Base-by-base conservation (phyloP, 352 stramenopile genomes). In the Globisporangium uncinulatum region DNA sequence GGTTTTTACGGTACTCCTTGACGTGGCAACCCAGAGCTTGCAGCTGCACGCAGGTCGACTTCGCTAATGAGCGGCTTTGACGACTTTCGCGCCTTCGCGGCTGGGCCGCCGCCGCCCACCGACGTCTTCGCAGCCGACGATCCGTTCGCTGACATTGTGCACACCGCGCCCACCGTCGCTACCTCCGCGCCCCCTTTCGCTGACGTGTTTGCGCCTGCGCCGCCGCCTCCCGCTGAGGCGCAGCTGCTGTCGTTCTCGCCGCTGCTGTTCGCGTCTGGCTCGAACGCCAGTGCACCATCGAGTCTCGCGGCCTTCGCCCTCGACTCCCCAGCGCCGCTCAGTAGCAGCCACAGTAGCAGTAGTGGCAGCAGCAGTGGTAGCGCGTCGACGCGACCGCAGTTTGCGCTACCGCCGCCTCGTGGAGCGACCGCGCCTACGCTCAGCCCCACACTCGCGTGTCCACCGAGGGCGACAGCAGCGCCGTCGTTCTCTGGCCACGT, bases 1-100 rank as follows among this genome's bases (percentile, higher is more conserved):
- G 24, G 24, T 29, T 29, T 29, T 29, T 29, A 29, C 24, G 24
- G 24, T 29, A 29, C 24, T 39, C 7, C 34, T 39, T 39, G 34
- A 39, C 34, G 34, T 39, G 34, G 34, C 34, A 39, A 39, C 6
- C n/a, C n/a, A n/a, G n/a, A n/a, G n/a, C n/a, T n/a, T n/a, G n/a
- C n/a, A n/a, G n/a, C n/a, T n/a, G n/a, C n/a, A n/a, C n/a, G n/a
- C n/a, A 32, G 11, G 10, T 19, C 14, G 11, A 24, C 24, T 29
- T 17, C 4, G 42, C 14, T 6, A 29, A 55, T 41, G 66, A 56
- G 19, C 34, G 50, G 51, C 39, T 53, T 65, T 43, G 70, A 71
- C 45, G 72, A 71, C 14, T 80, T 82, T 47, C 60, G 68, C 34
- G 67, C 63, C n/a, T 85, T 85, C 34, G 59, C 65, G 32, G 54